phyloP scores from a whole-genome alignment of 2,329 filamentous ascomycete species.

The Talaromyces sp. region DNA sequence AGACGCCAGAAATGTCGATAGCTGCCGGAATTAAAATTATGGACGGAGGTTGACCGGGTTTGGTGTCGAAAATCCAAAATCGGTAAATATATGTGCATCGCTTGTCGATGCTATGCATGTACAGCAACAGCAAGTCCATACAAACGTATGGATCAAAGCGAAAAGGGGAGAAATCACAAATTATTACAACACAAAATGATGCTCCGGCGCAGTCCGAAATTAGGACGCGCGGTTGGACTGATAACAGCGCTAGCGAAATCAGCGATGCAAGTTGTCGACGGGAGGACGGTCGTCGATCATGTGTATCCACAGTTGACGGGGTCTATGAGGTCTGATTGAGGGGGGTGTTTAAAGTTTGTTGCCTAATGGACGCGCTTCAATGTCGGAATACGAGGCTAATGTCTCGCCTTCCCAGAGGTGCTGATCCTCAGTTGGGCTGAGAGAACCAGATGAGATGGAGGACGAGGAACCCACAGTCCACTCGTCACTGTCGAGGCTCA shows the following conservation, averaged over 20 bases:
- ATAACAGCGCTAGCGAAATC: slow-evolving; percentile 15
- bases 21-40: slow-evolving; percentile 38
- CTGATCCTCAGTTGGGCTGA: slow-evolving; percentile 59
- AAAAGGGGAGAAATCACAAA: slow-evolving; percentile 8
- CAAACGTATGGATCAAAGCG: slow-evolving; percentile 8
- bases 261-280: slow-evolving; percentile 11
- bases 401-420: slow-evolving; percentile 42
- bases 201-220: slow-evolving; percentile 6
- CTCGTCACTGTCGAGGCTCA: slow-evolving; percentile 69
- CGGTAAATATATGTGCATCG: slow-evolving; percentile 13
- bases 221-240: slow-evolving; percentile 23
- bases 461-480: slow-evolving; percentile 87
- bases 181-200: slow-evolving; percentile 14
- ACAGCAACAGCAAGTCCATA: slow-evolving; percentile 24
- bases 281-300: slow-evolving; percentile 14
- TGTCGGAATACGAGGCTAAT: slow-evolving; percentile 31
- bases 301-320: slow-evolving; percentile 9
- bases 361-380: slow-evolving; percentile 34
- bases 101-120: slow-evolving; percentile 29
- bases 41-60: slow-evolving; percentile 22
- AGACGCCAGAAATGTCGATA: slow-evolving; percentile 13
- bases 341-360: slow-evolving; percentile 13
- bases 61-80: slow-evolving; percentile 10
- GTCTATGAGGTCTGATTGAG: slow-evolving; percentile 6
- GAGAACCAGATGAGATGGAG: slow-evolving; percentile 61